Evolutionary conservation across 2,329 filamentous ascomycete species (phyloP), one percentile per base, ranked within the genome.

Genomic region (Tolypocladium inflatum): DNA sequence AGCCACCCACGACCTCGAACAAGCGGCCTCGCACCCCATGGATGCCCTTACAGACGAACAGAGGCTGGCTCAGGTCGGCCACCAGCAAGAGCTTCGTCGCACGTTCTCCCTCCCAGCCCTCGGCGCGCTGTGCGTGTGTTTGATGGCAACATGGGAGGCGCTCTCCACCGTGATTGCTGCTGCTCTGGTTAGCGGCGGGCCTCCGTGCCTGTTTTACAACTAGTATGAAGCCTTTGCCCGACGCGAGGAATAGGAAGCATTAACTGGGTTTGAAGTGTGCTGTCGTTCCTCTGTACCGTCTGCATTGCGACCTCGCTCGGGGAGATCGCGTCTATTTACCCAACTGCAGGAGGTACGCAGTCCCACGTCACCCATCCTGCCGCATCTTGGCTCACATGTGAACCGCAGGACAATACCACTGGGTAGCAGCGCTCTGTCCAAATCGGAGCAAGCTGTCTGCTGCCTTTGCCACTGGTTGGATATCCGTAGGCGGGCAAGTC

Each of bases 141-240:
- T 80, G 51, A 80, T 80, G 77, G 78, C 73, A 42, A 80, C 78
- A 11, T 80, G 77, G 78, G 78, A 80, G 57, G 77, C 78, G 1
- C 64, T 79, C 3, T 74, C 74, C 0, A 74, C 73, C 1, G 77
- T 80, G 5, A 70, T 80, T 13, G 71, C 74, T 2, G 70, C 70
- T 4, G 77, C 76, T 1, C 61, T 80, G 37, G 69, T 70, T 2
- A 76, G 71, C 50, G 77, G 78, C 0, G 77, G 78, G 38, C 74
- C 77, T 1, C 75, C 75, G 2, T 78, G 75, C 60, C 63, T 78
- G 0, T 76, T 79, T 52, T 78, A 74, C 60, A 76, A 76, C 58
- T 71, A 74, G 73, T 74, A 68, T 60, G 41, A 21, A 15, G 19
- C 17, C 33, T 15, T 8, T 10, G 4, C 55, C 17, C 21, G n/a